Percentiles rank a stretch among this genome's conserved stretches.
Conservation (phyloP, 2,329 filamentous ascomycete species). For the Fusarium kyushuense region DNA sequence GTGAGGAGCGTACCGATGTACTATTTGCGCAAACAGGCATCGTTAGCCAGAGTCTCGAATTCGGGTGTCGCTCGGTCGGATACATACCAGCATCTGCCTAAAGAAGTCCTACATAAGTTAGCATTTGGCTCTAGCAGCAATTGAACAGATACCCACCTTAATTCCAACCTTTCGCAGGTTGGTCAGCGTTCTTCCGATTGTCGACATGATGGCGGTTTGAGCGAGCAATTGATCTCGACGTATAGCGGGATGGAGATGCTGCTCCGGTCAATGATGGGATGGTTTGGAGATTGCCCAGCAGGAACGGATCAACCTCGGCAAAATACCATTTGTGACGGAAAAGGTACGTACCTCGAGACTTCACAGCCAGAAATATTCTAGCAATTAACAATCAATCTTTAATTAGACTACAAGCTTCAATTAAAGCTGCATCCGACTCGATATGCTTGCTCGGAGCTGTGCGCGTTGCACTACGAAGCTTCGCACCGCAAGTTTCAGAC, state of each 20-base stretch:
- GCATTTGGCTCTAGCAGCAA: constrained; percentile 17
- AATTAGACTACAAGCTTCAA: constrained; percentile 10
- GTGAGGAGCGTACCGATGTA: constrained; percentile 64
- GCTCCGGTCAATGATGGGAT: constrained; percentile 35
- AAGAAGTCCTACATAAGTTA: constrained; percentile 77
- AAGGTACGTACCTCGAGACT: constrained; percentile 38
- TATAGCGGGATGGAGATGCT: constrained; percentile 29
- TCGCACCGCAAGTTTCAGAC: constrained; percentile 41
- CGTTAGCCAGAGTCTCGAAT: constrained; percentile 41
- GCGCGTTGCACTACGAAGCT: constrained; percentile 49
- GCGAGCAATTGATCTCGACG: constrained; percentile 47
- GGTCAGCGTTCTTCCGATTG: constrained; percentile 83
- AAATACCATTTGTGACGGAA: constrained; percentile 31
- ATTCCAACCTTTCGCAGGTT: constrained; percentile 90
- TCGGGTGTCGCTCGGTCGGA: constrained; percentile 42
- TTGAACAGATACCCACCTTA: constrained; percentile 69
- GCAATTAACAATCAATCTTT: constrained; percentile 32
- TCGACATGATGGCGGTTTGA: constrained; percentile 79
- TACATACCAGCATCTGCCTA: constrained; percentile 90
- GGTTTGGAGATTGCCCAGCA: constrained; percentile 41
- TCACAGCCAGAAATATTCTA: constrained; percentile 37
- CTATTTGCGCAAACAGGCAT: constrained; percentile 53
- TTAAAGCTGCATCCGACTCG: constrained; percentile 8
- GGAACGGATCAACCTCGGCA: constrained; percentile 51
- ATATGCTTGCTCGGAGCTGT: constrained; percentile 55